These are phyloP conservation scores for Ballota nigra DNA, from an alignment of 257 asterid species.

Conservation along the genomic window DNA sequence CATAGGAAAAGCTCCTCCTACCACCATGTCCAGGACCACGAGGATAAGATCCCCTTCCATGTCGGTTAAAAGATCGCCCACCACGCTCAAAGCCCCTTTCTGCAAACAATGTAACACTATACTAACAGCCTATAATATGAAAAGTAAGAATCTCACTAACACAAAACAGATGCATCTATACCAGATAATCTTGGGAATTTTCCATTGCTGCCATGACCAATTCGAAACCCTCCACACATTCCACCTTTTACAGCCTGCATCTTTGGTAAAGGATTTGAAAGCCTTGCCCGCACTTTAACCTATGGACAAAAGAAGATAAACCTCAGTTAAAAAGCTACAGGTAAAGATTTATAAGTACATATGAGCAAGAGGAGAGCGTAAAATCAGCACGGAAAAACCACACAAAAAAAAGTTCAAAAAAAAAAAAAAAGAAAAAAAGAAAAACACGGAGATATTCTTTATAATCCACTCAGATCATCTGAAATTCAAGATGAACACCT, in stretches of 20 bases:
- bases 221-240: constrained; percentile 58
- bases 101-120: constrained; percentile 23
- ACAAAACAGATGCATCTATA: constrained; percentile 15
- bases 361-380: background rate
- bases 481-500: background rate
- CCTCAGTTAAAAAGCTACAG: background rate
- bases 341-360: background rate
- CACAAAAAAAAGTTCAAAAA: background rate
- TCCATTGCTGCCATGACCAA: constrained; percentile 38
- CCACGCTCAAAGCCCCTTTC: constrained; percentile 52
- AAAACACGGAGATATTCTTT: background rate
- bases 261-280: constrained; percentile 64
- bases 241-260: constrained; percentile 68
- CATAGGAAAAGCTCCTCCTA: constrained; percentile 35
- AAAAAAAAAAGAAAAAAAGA: background rate
- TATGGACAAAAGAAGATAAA: constrained; percentile 18
- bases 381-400: background rate
- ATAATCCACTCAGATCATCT: background rate
- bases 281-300: constrained; percentile 59
- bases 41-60: constrained; percentile 36
- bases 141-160: background rate
- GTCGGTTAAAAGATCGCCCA: constrained; percentile 38
- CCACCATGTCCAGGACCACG: constrained; percentile 42
- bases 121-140: background rate
- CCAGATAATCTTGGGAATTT: constrained; percentile 31